Percentiles rank a stretch among this genome's conserved stretches.
Conservation (phyloP, 2,329 filamentous ascomycete genomes). For the Apiospora saccharicola region DNA sequence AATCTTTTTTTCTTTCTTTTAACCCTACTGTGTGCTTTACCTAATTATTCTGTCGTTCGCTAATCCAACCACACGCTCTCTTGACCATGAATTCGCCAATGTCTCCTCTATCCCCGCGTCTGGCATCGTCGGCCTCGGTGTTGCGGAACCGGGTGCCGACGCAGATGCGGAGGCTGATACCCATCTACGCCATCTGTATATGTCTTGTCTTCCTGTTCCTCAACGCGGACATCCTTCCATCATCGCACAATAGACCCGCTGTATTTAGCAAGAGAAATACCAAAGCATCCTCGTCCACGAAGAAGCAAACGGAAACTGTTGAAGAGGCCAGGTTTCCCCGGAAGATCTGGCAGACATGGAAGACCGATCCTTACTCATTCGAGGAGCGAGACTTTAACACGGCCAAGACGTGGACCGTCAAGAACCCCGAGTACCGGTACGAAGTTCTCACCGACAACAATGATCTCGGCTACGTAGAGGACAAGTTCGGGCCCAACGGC, state of each 20-base stretch:
- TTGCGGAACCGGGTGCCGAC: conserved; percentile 51
- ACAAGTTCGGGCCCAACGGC: conserved; percentile 69
- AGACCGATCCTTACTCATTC: conserved; percentile 71
- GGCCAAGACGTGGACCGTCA: conserved; percentile 70
- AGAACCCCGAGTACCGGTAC: conserved; percentile 72
- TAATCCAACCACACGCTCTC: conserved; percentile 16
- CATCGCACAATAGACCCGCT: conserved; percentile 27
- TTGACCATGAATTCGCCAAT: conserved; percentile 41
- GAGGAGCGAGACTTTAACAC: conserved; percentile 67
- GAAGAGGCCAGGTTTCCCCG: conserved; percentile 55
- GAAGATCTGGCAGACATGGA: conserved; percentile 84
- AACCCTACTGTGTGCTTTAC: neutral
- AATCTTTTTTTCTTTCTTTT: neutral
- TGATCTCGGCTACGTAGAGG: conserved; percentile 71
- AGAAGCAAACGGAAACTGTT: conserved; percentile 28
- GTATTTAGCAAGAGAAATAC: conserved; percentile 23
- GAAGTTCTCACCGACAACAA: conserved; percentile 76
- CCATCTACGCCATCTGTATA: conserved; percentile 53
- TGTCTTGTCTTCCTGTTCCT: conserved; percentile 55
- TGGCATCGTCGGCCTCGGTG: conserved; percentile 38
- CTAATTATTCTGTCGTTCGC: neutral
- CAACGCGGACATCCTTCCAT: conserved; percentile 46
- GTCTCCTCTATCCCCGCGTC: conserved; percentile 45
- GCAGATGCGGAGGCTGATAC: conserved; percentile 56
- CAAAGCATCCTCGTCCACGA: neutral